phyloP scores from a whole-genome alignment of 768 basidiomycete genomes.

The Tylopilus felleus region DNA sequence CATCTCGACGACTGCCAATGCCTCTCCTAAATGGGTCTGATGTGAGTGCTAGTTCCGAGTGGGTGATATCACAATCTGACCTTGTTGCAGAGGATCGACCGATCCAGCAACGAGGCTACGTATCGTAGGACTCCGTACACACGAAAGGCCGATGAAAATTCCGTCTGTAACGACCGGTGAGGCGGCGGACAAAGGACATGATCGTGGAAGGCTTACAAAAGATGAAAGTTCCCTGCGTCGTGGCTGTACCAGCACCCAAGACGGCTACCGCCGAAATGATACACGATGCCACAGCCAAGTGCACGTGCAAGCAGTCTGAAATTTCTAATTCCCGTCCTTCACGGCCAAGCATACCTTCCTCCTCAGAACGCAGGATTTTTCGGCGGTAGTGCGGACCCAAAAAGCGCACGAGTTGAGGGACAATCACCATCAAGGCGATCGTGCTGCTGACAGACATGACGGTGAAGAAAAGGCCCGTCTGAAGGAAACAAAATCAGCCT shows the following conservation, averaged over 20 bases:
- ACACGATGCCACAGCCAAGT: constrained; percentile 24
- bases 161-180: constrained; percentile 14
- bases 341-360: neutral
- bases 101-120: constrained; percentile 28
- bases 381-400: constrained; percentile 28
- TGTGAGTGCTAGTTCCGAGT: neutral
- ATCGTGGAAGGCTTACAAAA: constrained; percentile 9
- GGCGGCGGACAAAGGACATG: neutral
- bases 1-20: constrained; percentile 29
- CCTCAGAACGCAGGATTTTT: neutral
- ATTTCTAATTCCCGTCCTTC: constrained; percentile 4
- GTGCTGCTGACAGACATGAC: constrained; percentile 12
- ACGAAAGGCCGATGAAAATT: constrained; percentile 15
- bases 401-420: constrained; percentile 23
- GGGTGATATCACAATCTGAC: constrained; percentile 1
- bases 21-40: constrained; percentile 17
- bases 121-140: constrained; percentile 16
- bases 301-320: constrained; percentile 30
- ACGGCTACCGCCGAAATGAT: constrained; percentile 9
- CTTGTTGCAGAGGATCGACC: constrained; percentile 28
- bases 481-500: neutral
- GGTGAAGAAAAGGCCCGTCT: constrained; percentile 31
- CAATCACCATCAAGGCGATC: constrained; percentile 16
- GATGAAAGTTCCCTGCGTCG: constrained; percentile 5
- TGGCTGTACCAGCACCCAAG: constrained; percentile 14